Conservation (phyloP, 768 basidiomycete genomes). For the Hypsizygus marmoreus region DNA sequence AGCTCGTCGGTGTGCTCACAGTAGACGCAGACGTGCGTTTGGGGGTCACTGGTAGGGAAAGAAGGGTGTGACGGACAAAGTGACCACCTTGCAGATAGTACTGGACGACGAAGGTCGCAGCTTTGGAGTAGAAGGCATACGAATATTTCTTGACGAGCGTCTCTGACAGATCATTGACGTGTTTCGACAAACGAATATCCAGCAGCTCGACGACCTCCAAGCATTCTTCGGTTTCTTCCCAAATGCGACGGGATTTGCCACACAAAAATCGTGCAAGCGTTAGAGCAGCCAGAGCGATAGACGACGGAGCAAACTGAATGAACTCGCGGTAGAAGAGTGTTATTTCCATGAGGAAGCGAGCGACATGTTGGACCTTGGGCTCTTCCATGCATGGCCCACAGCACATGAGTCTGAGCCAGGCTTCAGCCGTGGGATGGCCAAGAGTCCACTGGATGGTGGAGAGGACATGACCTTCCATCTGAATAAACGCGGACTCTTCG, state of each 20-base stretch:
- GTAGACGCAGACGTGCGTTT: constrained; percentile 55
- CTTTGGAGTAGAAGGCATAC: constrained; percentile 94
- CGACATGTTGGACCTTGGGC: constrained; percentile 89
- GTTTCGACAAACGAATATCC: constrained; percentile 83
- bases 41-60: constrained; percentile 69
- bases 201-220: constrained; percentile 83
- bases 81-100: constrained; percentile 90
- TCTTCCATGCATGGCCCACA: constrained; percentile 79
- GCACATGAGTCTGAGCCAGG: constrained; percentile 89
- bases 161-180: constrained; percentile 91
- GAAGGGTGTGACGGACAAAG: constrained; percentile 51
- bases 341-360: constrained; percentile 98
- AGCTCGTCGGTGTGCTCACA: constrained; percentile 74
- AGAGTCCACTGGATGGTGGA: constrained; percentile 95
- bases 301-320: constrained; percentile 79
- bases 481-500: constrained; percentile 96
- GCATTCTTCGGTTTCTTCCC: constrained; percentile 84
- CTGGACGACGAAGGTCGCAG: constrained; percentile 90
- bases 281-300: constrained; percentile 87
- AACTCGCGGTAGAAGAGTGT: constrained; percentile 98
- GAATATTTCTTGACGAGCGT: constrained; percentile 99
- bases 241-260: constrained; percentile 72
- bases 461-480: constrained; percentile 98
- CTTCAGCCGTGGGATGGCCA: constrained; percentile 97
- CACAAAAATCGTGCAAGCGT: constrained; percentile 89